These are phyloP conservation scores for Fragaria nilgerrensis DNA, from an alignment of 306 rosid species.

Conservation along the genomic window DNA sequence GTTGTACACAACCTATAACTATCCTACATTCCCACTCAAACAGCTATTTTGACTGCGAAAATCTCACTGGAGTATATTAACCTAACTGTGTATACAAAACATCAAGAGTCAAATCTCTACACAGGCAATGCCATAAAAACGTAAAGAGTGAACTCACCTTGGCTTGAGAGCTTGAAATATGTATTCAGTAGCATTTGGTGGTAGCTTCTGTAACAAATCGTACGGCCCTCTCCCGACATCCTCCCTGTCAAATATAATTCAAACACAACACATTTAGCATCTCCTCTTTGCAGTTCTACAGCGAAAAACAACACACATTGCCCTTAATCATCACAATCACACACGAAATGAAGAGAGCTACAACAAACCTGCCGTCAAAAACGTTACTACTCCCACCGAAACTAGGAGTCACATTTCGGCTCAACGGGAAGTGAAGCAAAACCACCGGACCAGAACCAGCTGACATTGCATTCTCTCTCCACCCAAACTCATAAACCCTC, in stretches of 20 bases:
- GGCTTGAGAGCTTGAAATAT: constrained; percentile 70
- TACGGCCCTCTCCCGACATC: constrained; percentile 41
- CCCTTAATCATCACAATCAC: background rate
- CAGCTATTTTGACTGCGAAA: too few relatives aligned
- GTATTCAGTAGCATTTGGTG: constrained; percentile 59
- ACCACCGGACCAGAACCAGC: constrained; percentile 67
- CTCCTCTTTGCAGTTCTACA: constrained; percentile 9
- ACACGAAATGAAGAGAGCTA: constrained; percentile 4
- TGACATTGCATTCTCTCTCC: constrained; percentile 37
- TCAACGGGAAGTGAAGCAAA: constrained; percentile 58
- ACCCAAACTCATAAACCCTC: constrained; percentile 23
- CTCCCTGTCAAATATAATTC: constrained; percentile 32
- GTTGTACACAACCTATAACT: too few relatives aligned
- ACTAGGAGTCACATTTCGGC: constrained; percentile 11
- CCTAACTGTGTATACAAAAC: background rate
- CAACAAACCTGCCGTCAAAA: constrained; percentile 46
- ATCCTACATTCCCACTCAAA: too few relatives aligned
- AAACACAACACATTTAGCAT: background rate
- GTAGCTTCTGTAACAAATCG: constrained; percentile 46
- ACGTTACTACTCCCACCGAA: constrained; percentile 23
- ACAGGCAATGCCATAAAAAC: background rate
- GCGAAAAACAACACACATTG: background rate
- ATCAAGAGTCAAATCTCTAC: background rate
- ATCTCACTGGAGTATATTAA: too few relatives aligned
- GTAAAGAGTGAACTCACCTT: constrained; percentile 40